phyloP scores from a whole-genome alignment of 805 yeast species.

The Wickerhamomyces kurtzmanii region DNA sequence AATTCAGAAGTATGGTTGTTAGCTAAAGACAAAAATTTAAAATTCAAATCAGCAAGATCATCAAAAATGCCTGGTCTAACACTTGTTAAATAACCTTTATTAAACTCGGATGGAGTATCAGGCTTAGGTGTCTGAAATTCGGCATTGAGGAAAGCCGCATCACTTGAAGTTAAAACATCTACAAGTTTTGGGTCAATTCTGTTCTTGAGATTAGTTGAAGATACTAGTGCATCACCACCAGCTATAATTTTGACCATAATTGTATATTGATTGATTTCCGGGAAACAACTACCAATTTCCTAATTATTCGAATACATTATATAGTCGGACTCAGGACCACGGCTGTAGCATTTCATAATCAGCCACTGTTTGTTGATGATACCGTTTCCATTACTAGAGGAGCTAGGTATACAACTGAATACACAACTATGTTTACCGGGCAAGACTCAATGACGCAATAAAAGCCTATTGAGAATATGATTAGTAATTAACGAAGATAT shows the following conservation, averaged over 20 bases:
- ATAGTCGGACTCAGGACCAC: too few relatives aligned
- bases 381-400: too few relatives aligned
- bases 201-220: constrained; percentile 14
- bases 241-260: constrained; percentile 14
- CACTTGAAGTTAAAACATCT: constrained; percentile 12
- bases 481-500: too few relatives aligned
- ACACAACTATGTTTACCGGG: too few relatives aligned
- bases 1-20: constrained; percentile 19
- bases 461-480: too few relatives aligned
- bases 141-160: constrained; percentile 17
- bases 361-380: too few relatives aligned
- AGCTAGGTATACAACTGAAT: too few relatives aligned
- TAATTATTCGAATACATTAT: too few relatives aligned
- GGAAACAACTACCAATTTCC: too few relatives aligned
- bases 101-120: constrained; percentile 16
- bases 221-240: constrained; percentile 19
- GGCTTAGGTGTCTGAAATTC: constrained; percentile 19
- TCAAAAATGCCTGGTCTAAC: constrained; percentile 14
- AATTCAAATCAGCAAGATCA: constrained; percentile 15
- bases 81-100: constrained; percentile 17
- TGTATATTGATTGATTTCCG: too few relatives aligned
- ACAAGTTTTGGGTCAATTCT: constrained; percentile 17
- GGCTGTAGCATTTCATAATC: too few relatives aligned
- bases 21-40: constrained; percentile 15
- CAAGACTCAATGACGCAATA: too few relatives aligned